Conservation (phyloP, 306 rosid genomes). For the Corylus avellana region DNA sequence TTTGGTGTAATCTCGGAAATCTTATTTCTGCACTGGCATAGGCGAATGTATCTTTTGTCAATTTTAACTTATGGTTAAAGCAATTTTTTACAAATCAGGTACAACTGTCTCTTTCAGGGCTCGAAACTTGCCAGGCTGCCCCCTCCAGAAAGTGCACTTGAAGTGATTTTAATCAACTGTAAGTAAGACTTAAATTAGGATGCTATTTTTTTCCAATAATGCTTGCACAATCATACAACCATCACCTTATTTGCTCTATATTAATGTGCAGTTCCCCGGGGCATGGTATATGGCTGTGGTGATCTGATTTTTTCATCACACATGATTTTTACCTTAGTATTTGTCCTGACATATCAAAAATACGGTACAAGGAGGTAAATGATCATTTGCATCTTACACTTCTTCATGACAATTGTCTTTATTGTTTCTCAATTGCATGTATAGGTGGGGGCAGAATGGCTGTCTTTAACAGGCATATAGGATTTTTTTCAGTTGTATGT, state of each 20-base stretch:
- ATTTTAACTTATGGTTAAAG: conserved; percentile 8
- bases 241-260: not conserved
- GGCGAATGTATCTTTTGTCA: not conserved
- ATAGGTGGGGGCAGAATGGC: not conserved
- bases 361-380: conserved; percentile 47
- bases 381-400: not conserved
- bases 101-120: conserved; percentile 48
- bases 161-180: conserved; percentile 42
- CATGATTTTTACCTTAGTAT: conserved; percentile 56
- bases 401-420: not conserved
- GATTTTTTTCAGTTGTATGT: not conserved
- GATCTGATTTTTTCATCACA: conserved; percentile 62
- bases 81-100: conserved; percentile 28
- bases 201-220: not conserved
- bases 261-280: conserved; percentile 50
- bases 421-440: not conserved
- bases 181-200: conserved; percentile 25
- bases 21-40: not conserved
- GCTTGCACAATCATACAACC: not conserved
- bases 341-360: conserved; percentile 50
- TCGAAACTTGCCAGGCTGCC: conserved; percentile 49
- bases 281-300: conserved; percentile 48
- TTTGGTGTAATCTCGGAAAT: conserved; percentile 8
- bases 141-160: conserved; percentile 43
- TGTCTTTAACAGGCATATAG: not conserved